Base-by-base conservation (phyloP, 257 asterid genomes). In the Parsonsia alboflavescens region DNA sequence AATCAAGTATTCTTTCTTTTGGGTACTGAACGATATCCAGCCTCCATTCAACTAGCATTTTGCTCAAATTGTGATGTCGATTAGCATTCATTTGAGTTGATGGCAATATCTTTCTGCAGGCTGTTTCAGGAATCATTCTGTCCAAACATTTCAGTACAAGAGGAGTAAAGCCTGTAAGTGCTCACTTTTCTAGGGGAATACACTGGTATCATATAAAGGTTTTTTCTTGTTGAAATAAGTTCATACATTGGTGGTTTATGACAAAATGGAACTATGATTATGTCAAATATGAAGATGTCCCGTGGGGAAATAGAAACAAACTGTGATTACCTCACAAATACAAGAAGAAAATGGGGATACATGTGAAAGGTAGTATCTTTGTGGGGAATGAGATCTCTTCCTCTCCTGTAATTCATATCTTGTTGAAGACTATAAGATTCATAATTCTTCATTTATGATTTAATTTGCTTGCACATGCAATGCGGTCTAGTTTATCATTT, bases 111-210 rank as follows among this genome's bases (percentile, higher is more conserved):
- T 72, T 57, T 41, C 28, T 79, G 82, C 86, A 94, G 99, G 96
- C 91, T 0, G 91, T 92, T 58, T 83, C 97, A 57, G 96, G 87
- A 74, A 91, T 88, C 82, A 84, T 94, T 76, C 67, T 86, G 82
- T 73, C 80, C 53, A 90, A 77, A 76, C 88, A 92, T 84, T 90
- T 89, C 85, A 78, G 83, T 79, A 76, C 75, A 53, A 88, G 71
- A 83, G 81, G 76, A 74, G 82, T 84, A 73, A 77, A 89, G 83
- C 90, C 96, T 77, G 97, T 92, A 74, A 88, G 98, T 85, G 62
- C 30, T 76, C 67, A 36, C 17, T 61, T 68, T 26, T 73, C 41
- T 4, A 6, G 17, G 11, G 61, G 53, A 59, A 48, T 36, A 57
- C 33, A 7, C 19, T 74, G 56, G 26, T 33, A 50, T 41, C n/a